phyloP scores from a whole-genome alignment of 2,329 filamentous ascomycete genomes.

The Cladosporium halotolerans region DNA sequence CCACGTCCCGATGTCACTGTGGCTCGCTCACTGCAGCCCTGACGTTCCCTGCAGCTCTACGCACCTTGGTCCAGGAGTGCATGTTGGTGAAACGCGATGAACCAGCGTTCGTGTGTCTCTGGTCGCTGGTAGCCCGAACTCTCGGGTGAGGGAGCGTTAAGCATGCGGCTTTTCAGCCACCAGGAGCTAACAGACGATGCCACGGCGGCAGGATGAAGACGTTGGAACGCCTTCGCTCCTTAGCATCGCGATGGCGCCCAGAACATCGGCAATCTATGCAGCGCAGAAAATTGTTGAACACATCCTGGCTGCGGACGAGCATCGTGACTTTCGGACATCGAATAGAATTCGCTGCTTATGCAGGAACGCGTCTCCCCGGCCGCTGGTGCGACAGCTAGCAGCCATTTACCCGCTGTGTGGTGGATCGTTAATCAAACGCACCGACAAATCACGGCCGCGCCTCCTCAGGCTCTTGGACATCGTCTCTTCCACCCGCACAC shows the following conservation, averaged over 20 bases:
- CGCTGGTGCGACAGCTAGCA: conserved; percentile 9
- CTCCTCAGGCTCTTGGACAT: too few species aligned
- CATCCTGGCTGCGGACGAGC: conserved; percentile 1
- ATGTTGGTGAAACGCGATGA: conserved; percentile 5
- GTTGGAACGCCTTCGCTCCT: not conserved
- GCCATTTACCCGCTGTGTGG: conserved; percentile 1
- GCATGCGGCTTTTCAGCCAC: too few species aligned
- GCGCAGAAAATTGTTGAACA: conserved; percentile 4
- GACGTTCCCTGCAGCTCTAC: conserved; percentile 8
- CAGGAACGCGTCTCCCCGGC: conserved; percentile 8
- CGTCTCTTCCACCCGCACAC: not conserved
- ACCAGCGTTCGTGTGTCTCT: not conserved
- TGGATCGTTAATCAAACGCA: conserved; percentile 5
- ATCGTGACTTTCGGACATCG: conserved; percentile 8
- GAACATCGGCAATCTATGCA: conserved; percentile 8
- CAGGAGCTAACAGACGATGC: not conserved
- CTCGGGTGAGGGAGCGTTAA: too few species aligned
- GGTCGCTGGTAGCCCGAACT: too few species aligned
- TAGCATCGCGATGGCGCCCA: not conserved
- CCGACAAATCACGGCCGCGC: too few species aligned
- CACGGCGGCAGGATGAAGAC: not conserved
- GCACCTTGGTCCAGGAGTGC: not conserved
- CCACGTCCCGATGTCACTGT: too few species aligned
- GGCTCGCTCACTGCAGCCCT: not conserved
- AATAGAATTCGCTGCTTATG: not conserved